Conservation (phyloP, 176 grass and related monocot genomes). For the Juncus inflexus region DNA sequence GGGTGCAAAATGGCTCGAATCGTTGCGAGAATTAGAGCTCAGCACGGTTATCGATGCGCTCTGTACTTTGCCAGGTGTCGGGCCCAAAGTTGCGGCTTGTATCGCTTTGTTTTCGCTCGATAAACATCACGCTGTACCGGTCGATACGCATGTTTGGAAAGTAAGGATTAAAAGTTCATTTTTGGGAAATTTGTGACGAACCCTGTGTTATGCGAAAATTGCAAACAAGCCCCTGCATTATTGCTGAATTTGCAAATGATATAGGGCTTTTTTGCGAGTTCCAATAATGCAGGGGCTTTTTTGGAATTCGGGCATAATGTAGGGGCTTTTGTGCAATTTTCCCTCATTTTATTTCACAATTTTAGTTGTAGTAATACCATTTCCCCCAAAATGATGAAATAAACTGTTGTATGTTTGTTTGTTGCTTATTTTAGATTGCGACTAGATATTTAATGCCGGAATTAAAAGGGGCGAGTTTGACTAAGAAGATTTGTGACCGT, state of each 20-base stretch:
- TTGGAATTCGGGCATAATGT: too few relatives aligned
- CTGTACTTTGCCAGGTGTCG: slow-evolving; percentile 85
- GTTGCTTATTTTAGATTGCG: slow-evolving; percentile 54
- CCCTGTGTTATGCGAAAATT: neutral
- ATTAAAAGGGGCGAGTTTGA: slow-evolving; percentile 61
- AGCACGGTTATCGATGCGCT: slow-evolving; percentile 66
- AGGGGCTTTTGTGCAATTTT: too few relatives aligned
- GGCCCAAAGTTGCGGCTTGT: slow-evolving; percentile 89
- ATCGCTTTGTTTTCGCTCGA: slow-evolving; percentile 94
- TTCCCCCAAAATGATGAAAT: neutral
- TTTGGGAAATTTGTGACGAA: neutral
- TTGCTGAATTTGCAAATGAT: too few relatives aligned
- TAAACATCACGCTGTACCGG: slow-evolving; percentile 87
- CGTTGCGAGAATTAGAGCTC: slow-evolving; percentile 53
- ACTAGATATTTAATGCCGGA: slow-evolving; percentile 73
- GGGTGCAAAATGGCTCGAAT: slow-evolving; percentile 78
- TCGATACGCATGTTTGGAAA: slow-evolving; percentile 96
- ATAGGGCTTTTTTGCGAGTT: too few relatives aligned
- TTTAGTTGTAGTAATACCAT: too few relatives aligned
- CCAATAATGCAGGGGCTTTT: too few relatives aligned
- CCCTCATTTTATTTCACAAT: too few relatives aligned
- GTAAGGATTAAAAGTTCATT: slow-evolving; percentile 32
- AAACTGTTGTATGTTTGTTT: slow-evolving; percentile 6
- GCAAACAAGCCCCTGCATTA: too few relatives aligned
- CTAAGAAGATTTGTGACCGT: slow-evolving; percentile 52